These are phyloP conservation scores for Albizia julibrissin DNA, from an alignment of 306 rosid genomes.

Conservation along the genomic window DNA sequence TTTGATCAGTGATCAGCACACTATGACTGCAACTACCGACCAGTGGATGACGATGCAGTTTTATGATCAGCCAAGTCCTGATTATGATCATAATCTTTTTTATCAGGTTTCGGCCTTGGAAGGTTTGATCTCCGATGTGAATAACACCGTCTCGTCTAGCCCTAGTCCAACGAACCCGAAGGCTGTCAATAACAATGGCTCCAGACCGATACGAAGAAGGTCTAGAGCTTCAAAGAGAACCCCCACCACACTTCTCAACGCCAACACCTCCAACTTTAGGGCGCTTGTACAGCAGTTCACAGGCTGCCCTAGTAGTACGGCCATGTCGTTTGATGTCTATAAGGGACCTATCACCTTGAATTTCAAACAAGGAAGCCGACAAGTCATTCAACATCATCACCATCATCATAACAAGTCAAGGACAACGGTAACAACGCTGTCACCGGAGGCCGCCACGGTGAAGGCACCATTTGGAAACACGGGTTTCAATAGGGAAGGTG, in stretches of 20 bases:
- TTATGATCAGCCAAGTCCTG: conserved; percentile 17
- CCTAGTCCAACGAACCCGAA: conserved; percentile 23
- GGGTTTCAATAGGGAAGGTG: background rate
- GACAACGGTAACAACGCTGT: background rate
- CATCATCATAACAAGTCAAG: background rate
- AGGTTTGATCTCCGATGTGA: conserved; percentile 15
- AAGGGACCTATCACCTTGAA: conserved; percentile 70
- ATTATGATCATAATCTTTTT: background rate
- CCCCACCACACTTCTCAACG: conserved; percentile 69
- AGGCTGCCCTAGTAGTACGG: conserved; percentile 46
- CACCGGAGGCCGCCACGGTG: background rate
- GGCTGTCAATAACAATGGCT: conserved; percentile 8
- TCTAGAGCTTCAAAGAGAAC: conserved; percentile 66
- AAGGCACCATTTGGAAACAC: background rate
- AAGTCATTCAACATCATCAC: background rate
- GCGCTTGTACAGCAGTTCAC: conserved; percentile 75
- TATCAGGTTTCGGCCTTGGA: background rate
- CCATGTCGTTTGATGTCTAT: conserved; percentile 39
- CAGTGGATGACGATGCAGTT: conserved; percentile 21
- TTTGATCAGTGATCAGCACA: background rate
- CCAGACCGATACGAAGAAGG: conserved; percentile 45
- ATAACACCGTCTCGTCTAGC: background rate
- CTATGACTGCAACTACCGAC: conserved; percentile 25
- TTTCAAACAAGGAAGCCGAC: conserved; percentile 34
- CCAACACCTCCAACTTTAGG: conserved; percentile 66